Evolutionary conservation across 192 early-diverging fungal genomes (phyloP).

Genomic region (Dissophora globulifera): DNA sequence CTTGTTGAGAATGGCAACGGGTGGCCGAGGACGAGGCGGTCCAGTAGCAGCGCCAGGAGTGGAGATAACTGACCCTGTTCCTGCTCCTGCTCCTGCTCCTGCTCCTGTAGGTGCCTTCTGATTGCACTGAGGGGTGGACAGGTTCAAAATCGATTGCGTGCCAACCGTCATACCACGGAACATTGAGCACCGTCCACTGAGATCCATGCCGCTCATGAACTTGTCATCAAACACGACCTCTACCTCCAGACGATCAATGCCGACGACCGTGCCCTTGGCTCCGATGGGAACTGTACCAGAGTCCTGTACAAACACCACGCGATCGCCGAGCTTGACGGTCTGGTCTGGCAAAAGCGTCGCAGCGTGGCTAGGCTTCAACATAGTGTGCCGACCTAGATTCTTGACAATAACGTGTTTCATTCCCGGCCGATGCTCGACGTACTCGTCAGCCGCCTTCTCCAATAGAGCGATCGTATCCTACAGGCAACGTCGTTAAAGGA

Average conservation of each 20-base stretch:
- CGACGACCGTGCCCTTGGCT: slow-evolving; percentile 86
- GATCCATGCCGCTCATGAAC: slow-evolving; percentile 80
- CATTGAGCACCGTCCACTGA: slow-evolving; percentile 83
- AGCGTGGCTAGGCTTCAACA: slow-evolving; percentile 86
- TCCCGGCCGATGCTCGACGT: slow-evolving; percentile 51
- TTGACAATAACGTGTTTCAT: slow-evolving; percentile 59
- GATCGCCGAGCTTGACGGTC: slow-evolving; percentile 86
- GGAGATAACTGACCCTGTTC: too few relatives aligned
- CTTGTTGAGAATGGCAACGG: slow-evolving; percentile 22
- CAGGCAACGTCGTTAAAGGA: too few relatives aligned
- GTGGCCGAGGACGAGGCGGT: slow-evolving; percentile 12
- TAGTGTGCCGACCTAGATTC: slow-evolving; percentile 63
- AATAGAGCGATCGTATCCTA: slow-evolving; percentile 68
- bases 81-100: background rate
- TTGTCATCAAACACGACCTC: slow-evolving; percentile 90
- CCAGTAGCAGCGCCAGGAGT: too few relatives aligned
- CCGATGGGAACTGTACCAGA: slow-evolving; percentile 83
- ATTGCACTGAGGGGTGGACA: slow-evolving; percentile 68
- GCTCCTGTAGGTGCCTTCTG: slow-evolving; percentile 10
- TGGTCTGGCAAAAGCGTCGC: slow-evolving; percentile 77
- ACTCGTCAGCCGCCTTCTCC: slow-evolving; percentile 64
- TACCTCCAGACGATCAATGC: slow-evolving; percentile 75
- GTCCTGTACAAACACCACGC: slow-evolving; percentile 79
- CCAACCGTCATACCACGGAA: slow-evolving; percentile 78
- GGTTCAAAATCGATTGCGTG: slow-evolving; percentile 75